Conservation (phyloP, 192 early-diverging fungal species). For the Coemansia sp. region DNA sequence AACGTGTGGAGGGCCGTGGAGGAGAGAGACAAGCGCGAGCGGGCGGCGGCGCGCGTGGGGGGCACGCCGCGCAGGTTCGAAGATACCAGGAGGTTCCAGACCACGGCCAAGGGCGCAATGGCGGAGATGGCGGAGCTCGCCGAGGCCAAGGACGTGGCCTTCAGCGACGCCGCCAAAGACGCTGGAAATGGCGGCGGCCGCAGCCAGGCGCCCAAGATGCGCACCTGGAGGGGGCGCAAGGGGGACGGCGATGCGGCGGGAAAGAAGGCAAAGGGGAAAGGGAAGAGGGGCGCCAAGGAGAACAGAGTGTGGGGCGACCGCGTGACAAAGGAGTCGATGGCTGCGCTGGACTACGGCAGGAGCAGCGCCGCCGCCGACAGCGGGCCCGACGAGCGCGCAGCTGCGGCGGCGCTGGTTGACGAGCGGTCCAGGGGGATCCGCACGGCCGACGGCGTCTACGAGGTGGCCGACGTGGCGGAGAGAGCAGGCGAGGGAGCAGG, state of each 20-base stretch:
- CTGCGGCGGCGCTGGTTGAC: constrained; percentile 54
- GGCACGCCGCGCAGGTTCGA: constrained; percentile 77
- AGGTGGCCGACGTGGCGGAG: constrained; percentile 70
- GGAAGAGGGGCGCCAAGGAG: constrained; percentile 58
- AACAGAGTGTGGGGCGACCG: constrained; percentile 77
- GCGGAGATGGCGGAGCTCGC: constrained; percentile 50
- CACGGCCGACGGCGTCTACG: constrained; percentile 71
- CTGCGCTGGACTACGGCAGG: constrained; percentile 47
- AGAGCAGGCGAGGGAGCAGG: constrained; percentile 49
- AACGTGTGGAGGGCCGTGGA: constrained; percentile 66
- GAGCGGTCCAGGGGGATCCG: constrained; percentile 62
- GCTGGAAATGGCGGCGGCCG: neutral
- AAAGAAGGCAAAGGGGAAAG: constrained; percentile 41
- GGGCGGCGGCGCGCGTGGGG: constrained; percentile 37
- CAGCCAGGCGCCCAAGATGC: constrained; percentile 35
- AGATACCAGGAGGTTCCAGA: constrained; percentile 73
- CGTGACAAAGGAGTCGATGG: constrained; percentile 48
- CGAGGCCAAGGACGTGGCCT: constrained; percentile 20
- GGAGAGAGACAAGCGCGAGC: constrained; percentile 56
- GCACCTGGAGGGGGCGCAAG: constrained; percentile 31
- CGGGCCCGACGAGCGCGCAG: constrained; percentile 11
- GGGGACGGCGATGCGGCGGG: constrained; percentile 8
- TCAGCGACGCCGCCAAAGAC: constrained; percentile 12
- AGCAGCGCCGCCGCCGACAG: constrained; percentile 16
- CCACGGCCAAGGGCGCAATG: constrained; percentile 61